Conservation (phyloP, 768 basidiomycete species). For the Pleurotus platypus region DNA sequence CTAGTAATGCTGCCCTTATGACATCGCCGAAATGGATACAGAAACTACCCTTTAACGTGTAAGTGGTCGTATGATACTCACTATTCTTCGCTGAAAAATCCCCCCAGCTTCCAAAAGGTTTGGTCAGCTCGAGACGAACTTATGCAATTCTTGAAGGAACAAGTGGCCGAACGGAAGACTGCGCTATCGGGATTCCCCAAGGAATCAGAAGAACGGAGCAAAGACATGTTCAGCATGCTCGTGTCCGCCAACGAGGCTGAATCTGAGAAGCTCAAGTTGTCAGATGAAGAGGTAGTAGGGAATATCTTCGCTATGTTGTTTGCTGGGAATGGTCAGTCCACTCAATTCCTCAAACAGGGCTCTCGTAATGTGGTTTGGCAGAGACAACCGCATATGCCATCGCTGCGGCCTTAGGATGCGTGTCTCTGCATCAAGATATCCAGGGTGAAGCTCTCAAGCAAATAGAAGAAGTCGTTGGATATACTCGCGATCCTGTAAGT, state of each 20-base stretch:
- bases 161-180: constrained; percentile 29
- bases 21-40: constrained; percentile 35
- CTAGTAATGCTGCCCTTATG: constrained; percentile 22
- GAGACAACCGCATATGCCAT: constrained; percentile 51
- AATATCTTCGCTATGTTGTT: constrained; percentile 51
- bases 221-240: constrained; percentile 39
- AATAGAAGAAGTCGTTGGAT: constrained; percentile 33
- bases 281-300: constrained; percentile 43
- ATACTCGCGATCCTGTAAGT: constrained; percentile 29
- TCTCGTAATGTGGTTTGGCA: constrained; percentile 9
- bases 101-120: constrained; percentile 21
- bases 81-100: too few species aligned
- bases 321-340: constrained; percentile 49
- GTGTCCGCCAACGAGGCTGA: constrained; percentile 40
- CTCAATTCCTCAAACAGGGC: neutral
- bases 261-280: constrained; percentile 34
- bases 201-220: constrained; percentile 6
- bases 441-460: constrained; percentile 47
- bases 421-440: constrained; percentile 40
- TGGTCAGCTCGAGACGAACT: constrained; percentile 27
- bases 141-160: constrained; percentile 31
- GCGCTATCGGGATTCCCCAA: constrained; percentile 16
- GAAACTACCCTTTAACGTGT: constrained; percentile 25
- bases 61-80: too few species aligned
- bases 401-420: constrained; percentile 41